Conservation (phyloP, 1,284 basidiomycete genomes). For the Trametes versicolor region DNA sequence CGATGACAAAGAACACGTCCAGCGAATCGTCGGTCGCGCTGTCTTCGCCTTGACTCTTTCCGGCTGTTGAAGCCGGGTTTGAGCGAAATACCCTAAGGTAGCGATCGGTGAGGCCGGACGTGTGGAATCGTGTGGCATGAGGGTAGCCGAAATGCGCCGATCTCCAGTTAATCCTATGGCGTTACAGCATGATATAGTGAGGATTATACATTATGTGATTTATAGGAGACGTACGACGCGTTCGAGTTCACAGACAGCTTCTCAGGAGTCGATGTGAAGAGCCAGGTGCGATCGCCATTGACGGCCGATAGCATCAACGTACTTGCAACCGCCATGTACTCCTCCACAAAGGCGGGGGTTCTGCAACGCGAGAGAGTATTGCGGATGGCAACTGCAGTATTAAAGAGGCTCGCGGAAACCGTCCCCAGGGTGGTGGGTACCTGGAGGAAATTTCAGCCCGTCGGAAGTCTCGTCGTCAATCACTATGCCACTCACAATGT, state of each 20-base stretch:
- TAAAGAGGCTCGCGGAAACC: background rate
- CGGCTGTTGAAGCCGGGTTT: slow-evolving; percentile 32
- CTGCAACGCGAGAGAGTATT: slow-evolving; percentile 37
- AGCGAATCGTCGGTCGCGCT: background rate
- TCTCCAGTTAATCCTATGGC: slow-evolving; percentile 43
- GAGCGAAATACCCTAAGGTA: slow-evolving; percentile 46
- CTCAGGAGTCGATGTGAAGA: slow-evolving; percentile 34
- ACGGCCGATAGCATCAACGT: slow-evolving; percentile 40
- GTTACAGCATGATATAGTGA: background rate
- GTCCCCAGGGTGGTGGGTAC: slow-evolving; percentile 14
- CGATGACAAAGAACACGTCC: slow-evolving; percentile 23
- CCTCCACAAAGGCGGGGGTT: slow-evolving; percentile 35
- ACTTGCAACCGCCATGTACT: slow-evolving; percentile 43
- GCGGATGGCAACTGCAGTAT: slow-evolving; percentile 41
- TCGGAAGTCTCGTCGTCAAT: slow-evolving; percentile 25
- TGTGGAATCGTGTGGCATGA: slow-evolving; percentile 36
- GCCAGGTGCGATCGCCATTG: slow-evolving; percentile 37
- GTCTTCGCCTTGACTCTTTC: background rate
- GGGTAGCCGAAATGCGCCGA: slow-evolving; percentile 45
- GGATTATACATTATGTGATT: background rate
- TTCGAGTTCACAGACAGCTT: slow-evolving; percentile 45
- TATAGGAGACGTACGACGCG: slow-evolving; percentile 37
- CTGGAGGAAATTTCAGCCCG: slow-evolving; percentile 1
- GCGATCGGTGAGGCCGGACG: slow-evolving; percentile 34
- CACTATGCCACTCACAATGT: slow-evolving; percentile 38